These are phyloP conservation scores for Rehmannia glutinosa DNA, from an alignment of 257 asterid genomes.

Conservation along the genomic window DNA sequence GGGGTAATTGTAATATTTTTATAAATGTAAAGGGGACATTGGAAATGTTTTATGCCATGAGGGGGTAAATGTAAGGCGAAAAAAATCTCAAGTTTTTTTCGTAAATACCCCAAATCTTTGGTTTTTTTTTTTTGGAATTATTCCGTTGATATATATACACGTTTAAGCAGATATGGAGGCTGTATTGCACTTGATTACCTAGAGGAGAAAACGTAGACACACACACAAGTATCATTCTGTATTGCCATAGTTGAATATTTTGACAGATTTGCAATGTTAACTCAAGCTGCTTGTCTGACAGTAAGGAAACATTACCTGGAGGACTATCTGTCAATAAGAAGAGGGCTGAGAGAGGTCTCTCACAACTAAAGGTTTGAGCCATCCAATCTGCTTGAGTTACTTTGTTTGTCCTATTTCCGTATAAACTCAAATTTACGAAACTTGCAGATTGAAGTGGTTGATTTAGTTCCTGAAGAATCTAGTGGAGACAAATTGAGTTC, in stretches of 20 bases:
- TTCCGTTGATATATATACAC: too few relatives aligned
- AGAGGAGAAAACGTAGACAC: too few relatives aligned
- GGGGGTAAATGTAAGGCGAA: too few relatives aligned
- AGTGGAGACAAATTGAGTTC: constrained; percentile 75
- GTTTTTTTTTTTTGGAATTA: too few relatives aligned
- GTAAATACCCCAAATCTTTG: too few relatives aligned
- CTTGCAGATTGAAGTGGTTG: constrained; percentile 84
- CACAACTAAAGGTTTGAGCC: constrained; percentile 57
- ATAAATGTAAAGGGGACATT: too few relatives aligned
- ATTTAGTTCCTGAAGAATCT: constrained; percentile 64
- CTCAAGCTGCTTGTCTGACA: constrained; percentile 31
- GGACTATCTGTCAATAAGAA: constrained; percentile 79
- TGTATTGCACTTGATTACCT: too few relatives aligned
- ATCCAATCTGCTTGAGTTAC: not conserved
- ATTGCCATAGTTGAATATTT: too few relatives aligned
- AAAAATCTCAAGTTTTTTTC: too few relatives aligned
- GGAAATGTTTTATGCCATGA: too few relatives aligned
- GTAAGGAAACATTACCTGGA: constrained; percentile 86
- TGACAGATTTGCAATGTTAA: constrained; percentile 17
- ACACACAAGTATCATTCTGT: not conserved
- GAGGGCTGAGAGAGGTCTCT: constrained; percentile 77
- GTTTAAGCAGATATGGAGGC: too few relatives aligned
- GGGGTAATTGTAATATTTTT: too few relatives aligned
- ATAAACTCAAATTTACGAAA: not conserved
- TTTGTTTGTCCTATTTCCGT: not conserved